Evolutionary conservation across 106 monocot species (phyloP), one percentile per base, ranked within the genome.

Genomic region (Platanthera guangdongensis): DNA sequence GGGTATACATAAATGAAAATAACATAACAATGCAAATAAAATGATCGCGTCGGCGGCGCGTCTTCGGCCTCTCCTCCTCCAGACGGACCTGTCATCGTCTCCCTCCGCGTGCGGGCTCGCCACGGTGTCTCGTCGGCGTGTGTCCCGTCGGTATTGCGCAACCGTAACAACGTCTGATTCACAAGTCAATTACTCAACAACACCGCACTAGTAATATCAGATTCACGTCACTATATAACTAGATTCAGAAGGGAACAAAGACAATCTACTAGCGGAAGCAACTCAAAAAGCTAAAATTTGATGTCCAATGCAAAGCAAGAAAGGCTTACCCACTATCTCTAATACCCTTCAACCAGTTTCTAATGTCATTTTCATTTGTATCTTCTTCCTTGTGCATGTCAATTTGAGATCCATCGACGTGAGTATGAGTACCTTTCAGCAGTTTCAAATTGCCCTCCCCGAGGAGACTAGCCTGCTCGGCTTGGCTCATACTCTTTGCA

Each of bases 261-360:
- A 8, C 52, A 53, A 13, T 13, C 52, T 13, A 53, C 52, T 53
- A 13, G 52, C 52, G 11, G 8, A 53, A 53, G 13, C 13, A 53
- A 53, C 13, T 8, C 52, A 53, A 65, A 65, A 9, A 30, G 25
- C 3, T 10, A 65, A 30, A 32, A 12, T 4, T 32, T 9, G n/a
- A 5, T 65, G 4, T 11, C 32, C n/a, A 65, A 12, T 11, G 12
- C 28, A 65, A 55, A 55, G 9, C 65, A 39, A 7, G 11, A 72
- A 3, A 72, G 51, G 19, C 81, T 84, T 88, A 99, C 99, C 99
- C 92, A 77, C 99, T 99, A 63, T 99, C 99, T 80, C 99, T 81
- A 19, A 94, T 87, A 47, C 94, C 86, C 78, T 92, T 94, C 65
- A 99, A 77, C 99, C 99, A 99, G 73, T 99, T 99, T 76, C 94